Conservation (phyloP, 768 basidiomycete genomes). For the Pisolithus marmoratus region DNA sequence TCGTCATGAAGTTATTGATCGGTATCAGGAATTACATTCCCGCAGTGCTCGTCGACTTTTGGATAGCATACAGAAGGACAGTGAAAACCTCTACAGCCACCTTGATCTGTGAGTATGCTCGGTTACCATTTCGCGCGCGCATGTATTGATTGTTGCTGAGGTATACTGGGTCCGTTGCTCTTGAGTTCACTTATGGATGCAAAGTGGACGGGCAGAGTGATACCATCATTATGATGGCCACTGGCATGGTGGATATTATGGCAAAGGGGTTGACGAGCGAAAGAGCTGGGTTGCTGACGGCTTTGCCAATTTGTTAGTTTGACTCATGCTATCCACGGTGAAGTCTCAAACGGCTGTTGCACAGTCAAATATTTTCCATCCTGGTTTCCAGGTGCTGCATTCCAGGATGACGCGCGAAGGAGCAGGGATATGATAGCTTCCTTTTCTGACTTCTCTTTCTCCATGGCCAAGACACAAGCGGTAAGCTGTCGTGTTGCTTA, state of each 20-base stretch:
- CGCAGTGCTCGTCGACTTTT: slow-evolving; percentile 29
- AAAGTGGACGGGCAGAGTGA: slow-evolving; percentile 15
- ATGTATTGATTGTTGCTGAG: slow-evolving; percentile 10
- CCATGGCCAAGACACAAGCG: slow-evolving; percentile 4
- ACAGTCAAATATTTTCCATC: slow-evolving; percentile 20
- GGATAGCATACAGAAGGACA: slow-evolving; percentile 22
- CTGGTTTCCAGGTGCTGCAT: slow-evolving; percentile 15
- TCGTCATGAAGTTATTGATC: neutral
- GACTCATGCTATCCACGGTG: neutral
- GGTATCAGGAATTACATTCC: slow-evolving; percentile 30
- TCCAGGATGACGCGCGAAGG: neutral
- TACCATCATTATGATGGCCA: slow-evolving; percentile 15
- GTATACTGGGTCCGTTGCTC: slow-evolving; percentile 19
- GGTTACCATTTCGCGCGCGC: neutral
- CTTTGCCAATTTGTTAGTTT: slow-evolving; percentile 25
- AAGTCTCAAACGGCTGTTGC: neutral
- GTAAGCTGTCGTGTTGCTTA: too few species aligned
- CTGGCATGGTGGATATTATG: slow-evolving; percentile 13
- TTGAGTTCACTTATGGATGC: slow-evolving; percentile 25
- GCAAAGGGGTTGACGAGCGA: slow-evolving; percentile 12
- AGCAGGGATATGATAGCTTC: neutral
- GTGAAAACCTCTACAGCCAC: slow-evolving; percentile 17
- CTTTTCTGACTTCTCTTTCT: neutral
- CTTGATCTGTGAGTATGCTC: slow-evolving; percentile 15
- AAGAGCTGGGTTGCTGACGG: slow-evolving; percentile 15